phyloP scores from a whole-genome alignment of 805 yeast genomes.

The Starmerella vaccinii region DNA sequence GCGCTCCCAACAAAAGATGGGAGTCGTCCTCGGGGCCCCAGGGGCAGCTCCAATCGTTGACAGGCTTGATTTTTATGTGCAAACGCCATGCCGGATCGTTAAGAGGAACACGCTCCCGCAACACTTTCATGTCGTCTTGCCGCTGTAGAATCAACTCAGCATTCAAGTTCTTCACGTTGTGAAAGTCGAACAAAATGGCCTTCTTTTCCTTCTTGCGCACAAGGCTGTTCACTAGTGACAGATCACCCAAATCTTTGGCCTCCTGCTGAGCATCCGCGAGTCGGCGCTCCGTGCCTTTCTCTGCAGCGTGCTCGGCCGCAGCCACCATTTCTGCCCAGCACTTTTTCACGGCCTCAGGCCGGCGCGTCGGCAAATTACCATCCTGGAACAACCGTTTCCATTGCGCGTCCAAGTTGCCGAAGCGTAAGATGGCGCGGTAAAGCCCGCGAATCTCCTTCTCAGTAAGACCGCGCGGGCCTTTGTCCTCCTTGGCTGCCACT shows the following conservation, averaged over 20 bases:
- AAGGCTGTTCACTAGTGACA: constrained; percentile 25
- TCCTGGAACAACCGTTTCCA: constrained; percentile 86
- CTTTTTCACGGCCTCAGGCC: constrained; percentile 64
- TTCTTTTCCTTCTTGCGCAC: constrained; percentile 73
- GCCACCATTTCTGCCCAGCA: constrained; percentile 64
- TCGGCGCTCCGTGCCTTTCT: constrained; percentile 57
- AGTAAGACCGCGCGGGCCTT: constrained; percentile 42
- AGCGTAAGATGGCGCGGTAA: constrained; percentile 68
- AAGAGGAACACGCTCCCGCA: constrained; percentile 45
- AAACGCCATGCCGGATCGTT: constrained; percentile 54
- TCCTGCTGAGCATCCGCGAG: constrained; percentile 25
- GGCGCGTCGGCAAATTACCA: constrained; percentile 76
- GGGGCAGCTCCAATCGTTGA: constrained; percentile 79
- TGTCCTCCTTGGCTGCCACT: constrained; percentile 26
- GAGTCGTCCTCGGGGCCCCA: constrained; percentile 83
- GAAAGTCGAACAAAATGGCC: constrained; percentile 80
- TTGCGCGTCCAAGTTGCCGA: constrained; percentile 61
- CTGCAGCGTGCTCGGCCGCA: constrained; percentile 50
- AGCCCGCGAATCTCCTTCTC: constrained; percentile 82
- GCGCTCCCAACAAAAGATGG: constrained; percentile 74
- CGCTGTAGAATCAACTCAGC: constrained; percentile 79
- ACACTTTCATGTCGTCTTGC: constrained; percentile 68
- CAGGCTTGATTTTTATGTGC: constrained; percentile 59
- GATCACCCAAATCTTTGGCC: constrained; percentile 21
- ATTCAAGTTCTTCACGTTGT: constrained; percentile 77